These are phyloP conservation scores for Skeletonema grethae DNA, from an alignment of 108 stramenopile species.

Conservation along the genomic window DNA sequence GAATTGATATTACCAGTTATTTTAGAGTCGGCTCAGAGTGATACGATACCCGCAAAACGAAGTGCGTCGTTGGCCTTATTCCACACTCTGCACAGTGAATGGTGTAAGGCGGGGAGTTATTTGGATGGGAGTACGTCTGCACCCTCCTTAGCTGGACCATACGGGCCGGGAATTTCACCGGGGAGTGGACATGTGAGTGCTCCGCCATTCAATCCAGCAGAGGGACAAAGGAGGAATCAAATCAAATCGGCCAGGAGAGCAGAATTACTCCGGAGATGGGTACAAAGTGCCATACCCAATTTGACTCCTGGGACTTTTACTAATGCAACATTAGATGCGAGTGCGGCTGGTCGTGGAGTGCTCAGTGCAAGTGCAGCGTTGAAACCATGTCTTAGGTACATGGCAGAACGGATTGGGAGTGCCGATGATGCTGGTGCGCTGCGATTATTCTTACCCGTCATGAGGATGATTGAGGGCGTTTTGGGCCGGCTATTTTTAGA, in stretches of 20 bases:
- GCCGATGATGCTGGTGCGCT: conserved; percentile 85
- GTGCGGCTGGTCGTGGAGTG: conserved; percentile 69
- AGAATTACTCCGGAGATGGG: conserved; percentile 79
- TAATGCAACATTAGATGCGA: conserved; percentile 51
- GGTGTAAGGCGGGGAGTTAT: conserved; percentile 73
- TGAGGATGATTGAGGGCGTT: conserved; percentile 87
- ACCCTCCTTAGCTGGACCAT: conserved; percentile 45
- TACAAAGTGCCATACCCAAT: conserved; percentile 71
- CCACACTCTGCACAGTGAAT: conserved; percentile 68
- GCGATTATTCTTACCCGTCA: conserved; percentile 75
- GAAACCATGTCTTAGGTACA: conserved; percentile 76
- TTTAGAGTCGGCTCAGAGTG: conserved; percentile 81
- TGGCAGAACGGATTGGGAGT: conserved; percentile 70
- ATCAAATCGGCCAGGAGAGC: conserved; percentile 67
- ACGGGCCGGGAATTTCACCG: conserved; percentile 46
- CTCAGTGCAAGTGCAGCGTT: conserved; percentile 74
- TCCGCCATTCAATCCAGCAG: conserved; percentile 20
- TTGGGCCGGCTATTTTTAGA: conserved; percentile 47
- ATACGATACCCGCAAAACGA: conserved; percentile 72
- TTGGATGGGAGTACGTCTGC: conserved; percentile 51
- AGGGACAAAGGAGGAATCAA: conserved; percentile 37
- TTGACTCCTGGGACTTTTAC: conserved; percentile 75
- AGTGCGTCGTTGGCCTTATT: conserved; percentile 74
- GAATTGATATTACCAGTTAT: conserved; percentile 76
- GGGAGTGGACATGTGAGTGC: conserved; percentile 13